Evolutionary conservation across 106 monocot species (phyloP).

Genomic region (Allium fistulosum): DNA sequence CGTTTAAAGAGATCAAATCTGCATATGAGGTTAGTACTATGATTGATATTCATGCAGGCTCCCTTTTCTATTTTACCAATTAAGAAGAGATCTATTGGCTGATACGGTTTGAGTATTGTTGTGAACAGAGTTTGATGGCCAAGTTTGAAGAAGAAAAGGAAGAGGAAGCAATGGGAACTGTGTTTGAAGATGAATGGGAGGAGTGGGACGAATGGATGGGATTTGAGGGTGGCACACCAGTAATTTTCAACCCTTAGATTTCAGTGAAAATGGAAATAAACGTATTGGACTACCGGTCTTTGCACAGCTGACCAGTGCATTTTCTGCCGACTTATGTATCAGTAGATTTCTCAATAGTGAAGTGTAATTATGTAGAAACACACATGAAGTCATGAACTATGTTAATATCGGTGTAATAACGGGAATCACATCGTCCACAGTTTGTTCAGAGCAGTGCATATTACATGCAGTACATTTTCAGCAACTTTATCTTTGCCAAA

Average conservation of each 20-base stretch:
- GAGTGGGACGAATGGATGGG: slow-evolving; percentile 44
- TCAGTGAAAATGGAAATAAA: too few species aligned
- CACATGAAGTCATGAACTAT: too few species aligned
- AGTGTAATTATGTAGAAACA: too few species aligned
- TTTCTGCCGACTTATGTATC: too few species aligned
- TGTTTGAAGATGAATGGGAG: slow-evolving; percentile 24
- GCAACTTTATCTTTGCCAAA: too few species aligned
- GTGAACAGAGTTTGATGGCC: slow-evolving; percentile 18
- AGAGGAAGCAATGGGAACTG: neutral
- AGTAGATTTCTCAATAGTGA: too few species aligned
- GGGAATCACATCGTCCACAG: too few species aligned
- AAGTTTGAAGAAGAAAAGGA: slow-evolving; percentile 22
- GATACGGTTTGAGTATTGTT: neutral
- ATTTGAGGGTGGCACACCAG: slow-evolving; percentile 26
- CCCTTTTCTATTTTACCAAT: neutral
- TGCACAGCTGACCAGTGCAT: too few species aligned
- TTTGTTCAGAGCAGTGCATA: too few species aligned
- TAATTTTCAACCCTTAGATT: neutral
- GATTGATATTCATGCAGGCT: neutral
- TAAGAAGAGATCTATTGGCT: neutral
- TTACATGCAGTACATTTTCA: too few species aligned
- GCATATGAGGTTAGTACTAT: neutral
- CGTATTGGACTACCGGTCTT: too few species aligned
- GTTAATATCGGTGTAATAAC: too few species aligned
- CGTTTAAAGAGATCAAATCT: slow-evolving; percentile 1